phyloP scores from a whole-genome alignment of 1,284 basidiomycete species.

The Fistulinella cinereoalba region DNA sequence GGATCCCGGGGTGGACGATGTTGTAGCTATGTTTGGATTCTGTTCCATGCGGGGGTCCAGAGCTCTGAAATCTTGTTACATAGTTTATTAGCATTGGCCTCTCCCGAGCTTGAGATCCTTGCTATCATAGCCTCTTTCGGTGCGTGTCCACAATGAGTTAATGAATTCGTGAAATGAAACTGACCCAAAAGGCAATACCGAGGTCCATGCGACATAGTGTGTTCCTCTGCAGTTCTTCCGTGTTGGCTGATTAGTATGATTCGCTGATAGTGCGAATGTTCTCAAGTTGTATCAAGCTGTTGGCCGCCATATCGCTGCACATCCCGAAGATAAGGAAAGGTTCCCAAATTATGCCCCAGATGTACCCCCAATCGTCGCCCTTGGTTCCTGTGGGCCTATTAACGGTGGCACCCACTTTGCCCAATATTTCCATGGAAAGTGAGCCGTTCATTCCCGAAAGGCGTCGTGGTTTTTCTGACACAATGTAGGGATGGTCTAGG shows the following conservation, averaged over 20 bases:
- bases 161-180: neutral
- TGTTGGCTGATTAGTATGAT: conserved; percentile 12
- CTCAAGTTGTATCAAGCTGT: conserved; percentile 77
- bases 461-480: conserved; percentile 1
- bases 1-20: conserved; percentile 92
- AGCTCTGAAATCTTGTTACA: conserved; percentile 12
- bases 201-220: conserved; percentile 61
- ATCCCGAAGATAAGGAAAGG: conserved; percentile 53
- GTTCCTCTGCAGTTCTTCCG: conserved; percentile 3
- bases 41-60: conserved; percentile 1
- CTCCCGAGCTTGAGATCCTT: conserved; percentile 75
- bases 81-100: conserved; percentile 68
- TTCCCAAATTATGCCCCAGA: conserved; percentile 58
- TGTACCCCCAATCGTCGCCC: conserved; percentile 59
- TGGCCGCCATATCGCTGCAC: conserved; percentile 56
- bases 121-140: conserved; percentile 80
- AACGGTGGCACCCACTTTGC: conserved; percentile 78
- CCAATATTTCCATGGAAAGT: conserved; percentile 84
- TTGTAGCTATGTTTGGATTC: conserved; percentile 59
- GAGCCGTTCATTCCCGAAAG: conserved; percentile 20
- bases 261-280: conserved; percentile 62
- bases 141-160: conserved; percentile 31
- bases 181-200: conserved; percentile 60
- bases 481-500: conserved; percentile 73
- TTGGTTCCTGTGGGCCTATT: conserved; percentile 72